These are phyloP conservation scores for Zygoascus sp. DNA, from an alignment of 1,139 yeast genomes.

Conservation along the genomic window DNA sequence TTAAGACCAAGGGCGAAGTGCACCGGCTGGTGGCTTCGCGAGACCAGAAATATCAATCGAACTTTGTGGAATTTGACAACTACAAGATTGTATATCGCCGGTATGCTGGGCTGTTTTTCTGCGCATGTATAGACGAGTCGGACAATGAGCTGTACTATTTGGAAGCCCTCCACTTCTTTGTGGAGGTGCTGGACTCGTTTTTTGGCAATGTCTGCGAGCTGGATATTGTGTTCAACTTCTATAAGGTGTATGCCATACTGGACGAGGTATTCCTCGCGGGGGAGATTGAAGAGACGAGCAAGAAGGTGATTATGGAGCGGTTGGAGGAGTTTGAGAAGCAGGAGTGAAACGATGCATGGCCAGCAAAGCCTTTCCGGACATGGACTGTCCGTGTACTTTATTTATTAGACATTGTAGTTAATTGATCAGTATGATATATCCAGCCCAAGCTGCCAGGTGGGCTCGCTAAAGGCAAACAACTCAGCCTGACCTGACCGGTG, in stretches of 20 bases:
- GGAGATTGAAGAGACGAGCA: slow-evolving; percentile 77
- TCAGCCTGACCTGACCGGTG: too few species aligned
- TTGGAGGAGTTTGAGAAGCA: slow-evolving; percentile 40
- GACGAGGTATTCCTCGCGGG: slow-evolving; percentile 86
- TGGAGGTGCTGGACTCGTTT: slow-evolving; percentile 80
- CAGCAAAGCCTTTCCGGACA: too few species aligned
- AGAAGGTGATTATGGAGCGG: slow-evolving; percentile 67
- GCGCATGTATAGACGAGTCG: slow-evolving; percentile 65
- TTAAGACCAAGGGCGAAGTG: slow-evolving; percentile 55
- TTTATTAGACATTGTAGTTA: not conserved
- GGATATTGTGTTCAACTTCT: slow-evolving; percentile 89
- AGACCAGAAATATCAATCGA: slow-evolving; percentile 69
- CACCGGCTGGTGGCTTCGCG: slow-evolving; percentile 77
- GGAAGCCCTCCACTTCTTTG: slow-evolving; percentile 82
- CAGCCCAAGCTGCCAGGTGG: too few species aligned
- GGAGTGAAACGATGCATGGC: slow-evolving; percentile 18
- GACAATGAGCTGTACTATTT: slow-evolving; percentile 80
- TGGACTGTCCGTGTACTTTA: not conserved
- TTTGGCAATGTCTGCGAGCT: slow-evolving; percentile 92
- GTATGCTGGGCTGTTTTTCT: slow-evolving; percentile 87
- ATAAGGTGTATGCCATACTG: slow-evolving; percentile 82
- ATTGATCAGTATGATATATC: too few species aligned
- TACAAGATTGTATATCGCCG: slow-evolving; percentile 77
- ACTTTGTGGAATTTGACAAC: slow-evolving; percentile 49
- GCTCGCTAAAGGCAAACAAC: too few species aligned